Base-by-base conservation (phyloP, 768 basidiomycete species). In the Suillus occidentalis region DNA sequence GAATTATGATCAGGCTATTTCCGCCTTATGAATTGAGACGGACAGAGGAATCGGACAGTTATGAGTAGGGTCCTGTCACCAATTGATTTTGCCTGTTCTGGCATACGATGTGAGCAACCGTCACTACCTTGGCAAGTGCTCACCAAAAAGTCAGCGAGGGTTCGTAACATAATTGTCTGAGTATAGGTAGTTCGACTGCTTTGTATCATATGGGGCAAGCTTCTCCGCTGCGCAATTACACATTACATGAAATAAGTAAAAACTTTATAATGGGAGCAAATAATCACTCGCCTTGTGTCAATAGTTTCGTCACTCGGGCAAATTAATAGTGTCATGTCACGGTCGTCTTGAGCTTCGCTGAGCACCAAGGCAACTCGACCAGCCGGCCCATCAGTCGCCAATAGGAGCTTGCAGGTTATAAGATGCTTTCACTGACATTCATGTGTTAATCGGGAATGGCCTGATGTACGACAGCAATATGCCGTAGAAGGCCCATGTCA, bases 61-160 rank as follows among this genome's bases (percentile, higher is more conserved):
- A 22, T 22, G 36, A 22, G 25, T 22, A 31, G 52, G 18, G 52
- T 58, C 56, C 37, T 39, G n/a, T 57, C 5, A 59, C 20, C 58
- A 42, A 42, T 31, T 59, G 58, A 59, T 42, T 31, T 39, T 16
- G 28, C 40, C 18, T 59, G 58, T 59, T 42, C 58, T 13, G 58
- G 58, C 58, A 13, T 28, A 20, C 25, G 10, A 31, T 42, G 31
- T 42, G 40, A 43, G 40, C 18, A 59, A 25, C 56, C 25, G 16
- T 20, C 40, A 59, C 39, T 59, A 16, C 39, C 25, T 40, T 57
- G 36, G 18, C 25, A 31, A 59, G 40, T 42, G 13, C 58, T 59
- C 40, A 42, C 40, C 25, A 18, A 58, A 37, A 6, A 59, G 20
- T 36, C 39, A 42, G 1, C 25, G 12, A 18, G 28, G 25, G 6